These are phyloP conservation scores for Daldinia sp. DNA, from an alignment of 2,329 filamentous ascomycete species.

Conservation along the genomic window DNA sequence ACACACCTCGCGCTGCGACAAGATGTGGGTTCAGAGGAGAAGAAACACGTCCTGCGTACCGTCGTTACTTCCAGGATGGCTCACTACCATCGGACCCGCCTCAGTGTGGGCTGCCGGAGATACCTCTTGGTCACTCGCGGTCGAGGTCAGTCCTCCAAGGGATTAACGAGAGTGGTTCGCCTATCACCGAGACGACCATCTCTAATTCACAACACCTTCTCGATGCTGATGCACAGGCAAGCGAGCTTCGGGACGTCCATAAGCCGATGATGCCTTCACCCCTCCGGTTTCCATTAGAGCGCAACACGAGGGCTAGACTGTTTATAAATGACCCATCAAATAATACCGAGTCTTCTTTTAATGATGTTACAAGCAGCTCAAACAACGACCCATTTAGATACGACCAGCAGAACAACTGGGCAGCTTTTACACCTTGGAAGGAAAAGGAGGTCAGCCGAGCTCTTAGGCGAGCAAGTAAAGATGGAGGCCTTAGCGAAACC, in stretches of 20 bases:
- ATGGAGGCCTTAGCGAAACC: slow-evolving; percentile 44
- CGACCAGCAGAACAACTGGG: slow-evolving; percentile 56
- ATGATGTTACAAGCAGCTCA: slow-evolving; percentile 50
- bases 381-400: slow-evolving; percentile 62
- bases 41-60: slow-evolving; percentile 12
- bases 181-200: slow-evolving; percentile 34
- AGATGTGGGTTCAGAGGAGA: slow-evolving; percentile 29
- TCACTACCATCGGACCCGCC: slow-evolving; percentile 18
- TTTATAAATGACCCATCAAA: slow-evolving; percentile 29
- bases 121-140: slow-evolving; percentile 12
- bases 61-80: slow-evolving; percentile 1
- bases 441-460: slow-evolving; percentile 60
- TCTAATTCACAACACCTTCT: slow-evolving; percentile 46
- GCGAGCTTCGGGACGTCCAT: slow-evolving; percentile 31
- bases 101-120: neutral
- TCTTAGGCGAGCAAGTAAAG: slow-evolving; percentile 51
- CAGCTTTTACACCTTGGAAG: slow-evolving; percentile 54
- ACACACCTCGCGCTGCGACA: slow-evolving; percentile 22
- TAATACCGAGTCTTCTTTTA: slow-evolving; percentile 48
- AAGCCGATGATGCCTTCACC: slow-evolving; percentile 40
- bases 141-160: slow-evolving; percentile 2
- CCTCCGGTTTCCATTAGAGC: slow-evolving; percentile 29
- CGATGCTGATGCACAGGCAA: slow-evolving; percentile 41
- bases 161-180: slow-evolving; percentile 21
- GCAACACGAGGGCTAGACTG: slow-evolving; percentile 19